Conservation (phyloP, 805 yeast genomes). For the Ogataea paradorogensis region DNA sequence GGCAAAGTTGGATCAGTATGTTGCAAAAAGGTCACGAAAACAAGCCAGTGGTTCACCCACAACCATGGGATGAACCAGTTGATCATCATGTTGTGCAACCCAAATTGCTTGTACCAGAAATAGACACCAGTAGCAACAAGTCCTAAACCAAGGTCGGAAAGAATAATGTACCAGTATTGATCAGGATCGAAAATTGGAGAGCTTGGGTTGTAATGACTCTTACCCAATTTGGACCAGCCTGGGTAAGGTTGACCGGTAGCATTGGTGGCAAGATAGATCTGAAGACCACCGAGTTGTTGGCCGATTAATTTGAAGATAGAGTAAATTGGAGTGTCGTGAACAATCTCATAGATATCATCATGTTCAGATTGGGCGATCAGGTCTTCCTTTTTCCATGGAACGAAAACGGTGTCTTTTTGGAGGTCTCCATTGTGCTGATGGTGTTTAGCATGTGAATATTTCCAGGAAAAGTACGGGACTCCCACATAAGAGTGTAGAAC, state of each 20-base stretch:
- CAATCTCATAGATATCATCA: slow-evolving; percentile 40
- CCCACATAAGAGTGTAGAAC: slow-evolving; percentile 53
- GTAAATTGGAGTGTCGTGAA: slow-evolving; percentile 55
- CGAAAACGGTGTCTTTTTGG: slow-evolving; percentile 57
- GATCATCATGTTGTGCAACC: slow-evolving; percentile 48
- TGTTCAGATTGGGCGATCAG: slow-evolving; percentile 36
- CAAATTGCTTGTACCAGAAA: slow-evolving; percentile 48
- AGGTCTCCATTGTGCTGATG: slow-evolving; percentile 64
- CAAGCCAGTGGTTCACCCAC: slow-evolving; percentile 65
- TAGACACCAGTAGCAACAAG: slow-evolving; percentile 44
- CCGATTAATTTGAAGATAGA: slow-evolving; percentile 41
- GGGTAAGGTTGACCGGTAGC: slow-evolving; percentile 54
- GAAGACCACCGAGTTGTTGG: slow-evolving; percentile 59
- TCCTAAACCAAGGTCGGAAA: slow-evolving; percentile 56
- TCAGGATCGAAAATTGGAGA: slow-evolving; percentile 53
- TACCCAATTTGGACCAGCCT: slow-evolving; percentile 40
- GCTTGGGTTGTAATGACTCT: slow-evolving; percentile 53
- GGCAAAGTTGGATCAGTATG: slow-evolving; percentile 61
- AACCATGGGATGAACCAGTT: slow-evolving; percentile 59
- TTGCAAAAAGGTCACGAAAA: slow-evolving; percentile 59
- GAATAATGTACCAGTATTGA: slow-evolving; percentile 53
- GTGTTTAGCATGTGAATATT: slow-evolving; percentile 57
- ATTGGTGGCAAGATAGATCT: slow-evolving; percentile 46
- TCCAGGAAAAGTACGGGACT: slow-evolving; percentile 65
- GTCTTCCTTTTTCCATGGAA: slow-evolving; percentile 52